phyloP scores from a whole-genome alignment of 352 stramenopile species.

The Pythium aristosporum region DNA sequence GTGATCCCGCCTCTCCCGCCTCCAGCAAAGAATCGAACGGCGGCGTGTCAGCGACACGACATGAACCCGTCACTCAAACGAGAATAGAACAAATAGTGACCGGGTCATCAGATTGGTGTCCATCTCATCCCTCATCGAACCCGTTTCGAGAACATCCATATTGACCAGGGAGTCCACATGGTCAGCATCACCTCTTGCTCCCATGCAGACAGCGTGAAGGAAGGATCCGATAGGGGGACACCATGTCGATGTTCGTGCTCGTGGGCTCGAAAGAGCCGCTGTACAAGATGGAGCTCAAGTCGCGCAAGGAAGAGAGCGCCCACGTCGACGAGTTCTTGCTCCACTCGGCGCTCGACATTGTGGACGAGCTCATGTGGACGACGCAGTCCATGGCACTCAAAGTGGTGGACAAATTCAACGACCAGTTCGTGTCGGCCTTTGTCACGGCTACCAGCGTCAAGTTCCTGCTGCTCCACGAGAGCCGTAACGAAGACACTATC shows the following conservation, averaged over 20 bases:
- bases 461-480: slow-evolving; percentile 95
- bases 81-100: neutral
- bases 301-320: slow-evolving; percentile 78
- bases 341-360: slow-evolving; percentile 96
- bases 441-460: slow-evolving; percentile 95
- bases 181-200: neutral
- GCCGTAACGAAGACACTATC: slow-evolving; percentile 93
- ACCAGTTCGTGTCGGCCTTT: slow-evolving; percentile 96
- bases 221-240: neutral
- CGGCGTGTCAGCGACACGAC: slow-evolving; percentile 10
- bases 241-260: slow-evolving; percentile 85
- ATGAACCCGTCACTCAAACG: slow-evolving; percentile 3
- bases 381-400: slow-evolving; percentile 92
- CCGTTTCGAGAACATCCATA: slow-evolving; percentile 2
- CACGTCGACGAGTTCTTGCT: slow-evolving; percentile 98
- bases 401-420: slow-evolving; percentile 95
- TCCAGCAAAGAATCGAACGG: slow-evolving; percentile 7
- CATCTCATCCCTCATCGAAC: neutral
- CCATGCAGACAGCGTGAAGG: neutral
- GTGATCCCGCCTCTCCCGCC: neutral
- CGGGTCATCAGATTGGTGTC: neutral
- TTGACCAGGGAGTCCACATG: slow-evolving; percentile 4
- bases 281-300: slow-evolving; percentile 87
- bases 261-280: slow-evolving; percentile 84
- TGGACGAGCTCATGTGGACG: slow-evolving; percentile 95